Percentiles rank a stretch among this genome's conserved stretches.
phyloP scores from a whole-genome alignment of 2,329 filamentous ascomycete genomes.

The Beauveria pseudobassiana region DNA sequence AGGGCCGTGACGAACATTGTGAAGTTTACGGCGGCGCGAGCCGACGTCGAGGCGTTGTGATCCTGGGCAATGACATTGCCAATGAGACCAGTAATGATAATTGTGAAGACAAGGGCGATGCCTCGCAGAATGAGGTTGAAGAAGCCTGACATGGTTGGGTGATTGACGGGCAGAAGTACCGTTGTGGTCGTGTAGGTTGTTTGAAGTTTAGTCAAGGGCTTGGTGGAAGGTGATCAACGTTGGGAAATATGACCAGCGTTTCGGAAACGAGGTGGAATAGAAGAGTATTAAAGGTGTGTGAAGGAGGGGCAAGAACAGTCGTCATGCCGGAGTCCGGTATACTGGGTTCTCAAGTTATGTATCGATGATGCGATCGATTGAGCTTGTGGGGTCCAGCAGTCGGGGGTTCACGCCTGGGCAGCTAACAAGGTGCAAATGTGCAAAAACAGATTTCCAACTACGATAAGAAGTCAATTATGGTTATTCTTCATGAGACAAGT shows the following conservation, averaged over 20 bases:
- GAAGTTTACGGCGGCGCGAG: conserved; percentile 48
- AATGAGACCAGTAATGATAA: conserved; percentile 48
- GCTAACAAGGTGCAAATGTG: not conserved
- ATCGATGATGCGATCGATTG: conserved; percentile 11
- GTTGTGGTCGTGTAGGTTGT: not conserved
- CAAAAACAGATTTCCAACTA: too few relatives aligned
- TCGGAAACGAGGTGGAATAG: not conserved
- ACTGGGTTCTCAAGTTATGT: not conserved
- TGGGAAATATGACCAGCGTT: not conserved
- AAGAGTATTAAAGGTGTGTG: not conserved
- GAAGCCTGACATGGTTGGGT: conserved; percentile 26
- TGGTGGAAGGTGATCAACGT: not conserved
- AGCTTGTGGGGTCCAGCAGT: conserved; percentile 1
- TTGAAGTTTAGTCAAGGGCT: not conserved
- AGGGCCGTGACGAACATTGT: conserved; percentile 64
- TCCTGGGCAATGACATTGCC: conserved; percentile 51
- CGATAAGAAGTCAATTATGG: too few relatives aligned
- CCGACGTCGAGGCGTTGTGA: conserved; percentile 33
- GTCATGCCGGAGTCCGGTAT: not conserved
- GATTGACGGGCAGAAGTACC: too few relatives aligned
- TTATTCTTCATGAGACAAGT: too few relatives aligned
- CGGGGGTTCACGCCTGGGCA: not conserved
- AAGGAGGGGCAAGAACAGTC: not conserved
- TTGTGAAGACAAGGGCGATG: conserved; percentile 42
- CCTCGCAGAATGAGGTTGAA: conserved; percentile 40